Percentiles rank a stretch among this genome's conserved stretches.
These are phyloP conservation scores for Spinellus fusiger DNA, from an alignment of 192 early-diverging fungal species.

Conservation along the genomic window DNA sequence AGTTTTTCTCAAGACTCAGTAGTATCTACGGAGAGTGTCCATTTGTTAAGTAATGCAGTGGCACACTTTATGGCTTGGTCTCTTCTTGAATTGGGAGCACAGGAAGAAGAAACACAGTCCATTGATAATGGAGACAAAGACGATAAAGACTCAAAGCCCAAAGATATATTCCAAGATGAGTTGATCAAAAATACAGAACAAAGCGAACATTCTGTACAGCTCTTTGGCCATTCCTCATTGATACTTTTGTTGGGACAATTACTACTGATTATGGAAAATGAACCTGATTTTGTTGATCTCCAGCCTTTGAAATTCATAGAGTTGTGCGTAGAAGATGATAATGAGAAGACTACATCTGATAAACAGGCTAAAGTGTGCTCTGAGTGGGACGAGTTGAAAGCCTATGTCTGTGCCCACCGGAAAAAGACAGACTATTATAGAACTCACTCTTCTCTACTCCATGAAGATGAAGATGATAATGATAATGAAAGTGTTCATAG, in stretches of 20 bases:
- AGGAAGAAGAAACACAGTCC: not conserved
- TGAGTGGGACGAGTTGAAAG: conserved; percentile 8
- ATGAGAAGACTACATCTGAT: not conserved
- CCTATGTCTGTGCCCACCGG: not conserved
- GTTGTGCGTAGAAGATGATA: not conserved
- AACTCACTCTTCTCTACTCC: not conserved
- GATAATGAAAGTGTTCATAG: not conserved
- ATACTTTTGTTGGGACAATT: conserved; percentile 15
- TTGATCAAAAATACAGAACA: too few species aligned
- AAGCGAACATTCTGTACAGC: too few species aligned
- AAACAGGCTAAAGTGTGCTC: not conserved
- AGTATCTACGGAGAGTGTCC: conserved; percentile 24
- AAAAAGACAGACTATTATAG: not conserved
- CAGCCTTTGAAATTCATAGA: conserved; percentile 18
- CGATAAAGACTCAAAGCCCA: not conserved
- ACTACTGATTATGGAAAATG: conserved; percentile 12
- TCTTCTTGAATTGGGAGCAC: not conserved
- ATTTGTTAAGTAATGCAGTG: conserved; percentile 2
- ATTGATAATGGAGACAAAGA: not conserved
- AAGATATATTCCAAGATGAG: not conserved
- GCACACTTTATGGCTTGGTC: conserved; percentile 12
- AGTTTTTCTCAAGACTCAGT: conserved; percentile 27
- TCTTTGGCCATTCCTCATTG: not conserved
- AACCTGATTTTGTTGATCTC: conserved; percentile 30
- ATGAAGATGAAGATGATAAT: not conserved